Percentiles rank a stretch among this genome's conserved stretches.
phyloP scores from a whole-genome alignment of 495 filamentous ascomycete genomes.

The Talaromyces borbonicus region DNA sequence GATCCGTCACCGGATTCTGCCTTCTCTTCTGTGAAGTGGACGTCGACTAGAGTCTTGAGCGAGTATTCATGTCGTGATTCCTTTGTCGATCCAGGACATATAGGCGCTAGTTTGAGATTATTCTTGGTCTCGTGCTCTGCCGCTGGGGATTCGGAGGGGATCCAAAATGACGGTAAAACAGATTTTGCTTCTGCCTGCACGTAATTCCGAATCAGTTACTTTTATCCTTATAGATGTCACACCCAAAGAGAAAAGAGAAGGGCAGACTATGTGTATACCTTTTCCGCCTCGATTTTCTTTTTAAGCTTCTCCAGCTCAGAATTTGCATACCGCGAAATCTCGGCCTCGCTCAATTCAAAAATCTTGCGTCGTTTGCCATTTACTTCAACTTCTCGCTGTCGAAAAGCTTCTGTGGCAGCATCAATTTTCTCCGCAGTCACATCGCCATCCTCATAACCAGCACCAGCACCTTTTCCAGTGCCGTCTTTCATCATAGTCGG shows the following conservation, averaged over 20 bases:
- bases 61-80: constrained; percentile 66
- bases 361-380: constrained; percentile 39
- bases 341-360: constrained; percentile 75
- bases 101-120: constrained; percentile 57
- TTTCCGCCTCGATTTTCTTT: constrained; percentile 61
- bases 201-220: too few relatives aligned
- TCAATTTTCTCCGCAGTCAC: constrained; percentile 24
- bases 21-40: constrained; percentile 72
- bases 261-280: constrained; percentile 38
- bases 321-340: constrained; percentile 58
- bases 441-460: constrained; percentile 6
- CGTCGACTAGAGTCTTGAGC: constrained; percentile 67
- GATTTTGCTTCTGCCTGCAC: constrained; percentile 49
- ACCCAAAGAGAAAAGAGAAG: neutral
- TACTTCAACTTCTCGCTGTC: constrained; percentile 58
- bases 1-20: constrained; percentile 37
- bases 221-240: neutral
- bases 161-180: constrained; percentile 88
- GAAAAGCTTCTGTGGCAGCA: constrained; percentile 18
- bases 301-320: constrained; percentile 62
- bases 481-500: constrained; percentile 17
- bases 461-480: constrained; percentile 7
- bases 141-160: constrained; percentile 71
- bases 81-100: constrained; percentile 70
- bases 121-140: constrained; percentile 46